phyloP scores from a whole-genome alignment of 1,139 yeast species.

The Candida freyschussii region DNA sequence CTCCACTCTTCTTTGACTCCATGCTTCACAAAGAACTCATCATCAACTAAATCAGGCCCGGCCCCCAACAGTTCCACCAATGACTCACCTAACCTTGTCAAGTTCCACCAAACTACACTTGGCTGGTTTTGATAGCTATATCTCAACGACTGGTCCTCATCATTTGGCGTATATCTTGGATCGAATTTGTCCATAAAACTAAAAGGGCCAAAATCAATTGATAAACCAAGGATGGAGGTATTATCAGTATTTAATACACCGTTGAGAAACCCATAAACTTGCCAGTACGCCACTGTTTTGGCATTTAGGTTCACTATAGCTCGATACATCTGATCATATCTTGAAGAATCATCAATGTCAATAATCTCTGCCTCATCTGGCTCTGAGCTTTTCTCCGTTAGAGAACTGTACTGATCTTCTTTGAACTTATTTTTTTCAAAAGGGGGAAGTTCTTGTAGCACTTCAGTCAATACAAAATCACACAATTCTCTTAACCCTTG shows the following conservation, averaged over 20 bases:
- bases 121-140: conserved; percentile 84
- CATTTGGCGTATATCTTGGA: conserved; percentile 82
- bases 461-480: conserved; percentile 67
- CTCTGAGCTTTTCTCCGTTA: conserved; percentile 10
- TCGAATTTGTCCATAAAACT: conserved; percentile 83
- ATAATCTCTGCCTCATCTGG: conserved; percentile 10
- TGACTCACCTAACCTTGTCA: conserved; percentile 80
- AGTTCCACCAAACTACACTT: conserved; percentile 88
- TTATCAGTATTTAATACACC: conserved; percentile 96
- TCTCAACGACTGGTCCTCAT: conserved; percentile 69
- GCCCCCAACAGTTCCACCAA: conserved; percentile 78
- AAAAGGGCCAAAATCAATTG: conserved; percentile 94
- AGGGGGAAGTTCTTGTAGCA: conserved; percentile 44
- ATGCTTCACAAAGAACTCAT: conserved; percentile 29
- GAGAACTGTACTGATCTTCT: conserved; percentile 18
- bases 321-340: conserved; percentile 66
- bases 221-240: conserved; percentile 78
- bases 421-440: conserved; percentile 29
- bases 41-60: conserved; percentile 46
- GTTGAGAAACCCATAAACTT: conserved; percentile 84
- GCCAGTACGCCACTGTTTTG: conserved; percentile 77
- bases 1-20: conserved; percentile 44
- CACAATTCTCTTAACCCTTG: conserved; percentile 56
- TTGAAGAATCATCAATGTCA: conserved; percentile 41
- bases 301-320: conserved; percentile 75